Conservation (phyloP, 305 asterid genomes). For the Rubia tinctorum region DNA sequence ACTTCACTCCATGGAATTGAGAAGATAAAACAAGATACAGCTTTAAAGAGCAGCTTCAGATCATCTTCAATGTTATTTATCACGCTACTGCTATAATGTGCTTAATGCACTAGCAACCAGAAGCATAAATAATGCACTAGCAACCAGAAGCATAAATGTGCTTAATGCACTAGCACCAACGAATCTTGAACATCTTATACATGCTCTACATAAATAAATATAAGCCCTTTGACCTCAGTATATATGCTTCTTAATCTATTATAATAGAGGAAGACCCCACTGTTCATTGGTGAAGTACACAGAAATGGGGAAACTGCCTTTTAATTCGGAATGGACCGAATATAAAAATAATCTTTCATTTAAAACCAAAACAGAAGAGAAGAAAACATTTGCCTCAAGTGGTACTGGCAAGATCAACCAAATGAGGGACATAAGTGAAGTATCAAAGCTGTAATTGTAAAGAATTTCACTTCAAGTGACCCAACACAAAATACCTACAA, state of each 20-base stretch:
- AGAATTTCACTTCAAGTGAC: not conserved
- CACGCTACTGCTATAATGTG: too few species aligned
- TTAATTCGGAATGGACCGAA: not conserved
- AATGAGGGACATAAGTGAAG: not conserved
- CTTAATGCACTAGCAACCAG: too few species aligned
- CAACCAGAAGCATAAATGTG: too few species aligned
- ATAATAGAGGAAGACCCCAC: not conserved
- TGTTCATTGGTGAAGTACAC: not conserved
- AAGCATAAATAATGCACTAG: too few species aligned
- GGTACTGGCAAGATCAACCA: not conserved
- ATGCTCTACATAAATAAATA: not conserved
- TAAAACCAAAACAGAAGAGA: not conserved
- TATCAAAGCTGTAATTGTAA: not conserved
- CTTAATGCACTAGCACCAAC: too few species aligned
- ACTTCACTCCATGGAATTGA: too few species aligned
- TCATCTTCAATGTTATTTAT: too few species aligned
- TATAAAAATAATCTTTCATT: not conserved
- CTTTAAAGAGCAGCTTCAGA: too few species aligned
- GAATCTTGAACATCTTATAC: not conserved
- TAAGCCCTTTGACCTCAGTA: not conserved
- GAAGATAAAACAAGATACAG: too few species aligned
- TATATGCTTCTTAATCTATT: not conserved
- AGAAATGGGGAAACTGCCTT: not conserved
- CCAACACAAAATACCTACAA: not conserved
- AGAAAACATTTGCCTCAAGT: not conserved